phyloP scores from a whole-genome alignment of 2,329 filamentous ascomycete species.

The Ambrosiella beaveri region DNA sequence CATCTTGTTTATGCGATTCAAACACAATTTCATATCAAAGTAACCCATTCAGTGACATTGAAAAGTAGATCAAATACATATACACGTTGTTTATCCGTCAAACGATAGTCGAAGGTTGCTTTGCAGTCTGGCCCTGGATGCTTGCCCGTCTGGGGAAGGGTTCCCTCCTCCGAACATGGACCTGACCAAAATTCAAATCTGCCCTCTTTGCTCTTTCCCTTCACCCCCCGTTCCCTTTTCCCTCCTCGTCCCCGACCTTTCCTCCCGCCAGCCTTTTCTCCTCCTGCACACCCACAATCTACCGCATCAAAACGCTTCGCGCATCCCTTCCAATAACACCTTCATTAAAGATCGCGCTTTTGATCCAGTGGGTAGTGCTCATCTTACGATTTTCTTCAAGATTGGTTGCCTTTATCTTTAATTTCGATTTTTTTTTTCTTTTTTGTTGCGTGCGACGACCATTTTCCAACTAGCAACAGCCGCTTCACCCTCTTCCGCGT shows the following conservation, averaged over 20 bases:
- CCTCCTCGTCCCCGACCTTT: slow-evolving; percentile 2
- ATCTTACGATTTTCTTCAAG: too few species aligned
- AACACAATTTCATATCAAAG: too few species aligned
- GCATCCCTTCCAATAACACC: neutral
- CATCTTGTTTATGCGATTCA: too few species aligned
- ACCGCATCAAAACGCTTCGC: neutral
- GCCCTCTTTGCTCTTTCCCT: neutral
- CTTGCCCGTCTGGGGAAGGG: neutral
- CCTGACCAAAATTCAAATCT: slow-evolving; percentile 1
- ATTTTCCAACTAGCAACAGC: neutral
- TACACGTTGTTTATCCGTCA: neutral
- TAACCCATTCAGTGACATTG: too few species aligned
- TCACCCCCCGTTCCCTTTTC: slow-evolving; percentile 2
- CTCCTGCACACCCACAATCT: neutral
- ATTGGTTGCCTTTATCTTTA: neutral
- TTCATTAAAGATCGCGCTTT: neutral
- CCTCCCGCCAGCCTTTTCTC: neutral
- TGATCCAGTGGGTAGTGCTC: neutral
- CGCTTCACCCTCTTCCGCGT: neutral
- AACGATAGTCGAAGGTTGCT: neutral
- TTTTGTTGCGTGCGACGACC: neutral
- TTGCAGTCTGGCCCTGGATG: neutral
- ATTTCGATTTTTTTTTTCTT: neutral
- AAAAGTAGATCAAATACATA: neutral
- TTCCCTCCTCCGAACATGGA: slow-evolving; percentile 2